Conservation (phyloP, 1,284 basidiomycete species). For the Rhizoctonia solani region DNA sequence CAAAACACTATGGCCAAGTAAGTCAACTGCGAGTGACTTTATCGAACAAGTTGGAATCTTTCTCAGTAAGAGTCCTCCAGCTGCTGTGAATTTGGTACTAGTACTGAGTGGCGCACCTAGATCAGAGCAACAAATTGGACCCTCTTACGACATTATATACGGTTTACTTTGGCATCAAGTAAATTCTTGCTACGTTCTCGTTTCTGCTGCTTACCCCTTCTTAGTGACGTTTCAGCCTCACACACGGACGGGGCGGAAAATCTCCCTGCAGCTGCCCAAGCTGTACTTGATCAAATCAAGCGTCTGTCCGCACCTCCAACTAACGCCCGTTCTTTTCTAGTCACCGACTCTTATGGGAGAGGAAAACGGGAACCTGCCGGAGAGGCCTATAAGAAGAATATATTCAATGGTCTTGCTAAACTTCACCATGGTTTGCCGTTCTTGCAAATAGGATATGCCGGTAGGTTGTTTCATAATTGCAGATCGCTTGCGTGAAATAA, state of each 20-base stretch:
- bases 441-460: slow-evolving; percentile 52
- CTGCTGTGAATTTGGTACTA: slow-evolving; percentile 34
- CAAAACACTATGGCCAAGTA: slow-evolving; percentile 46
- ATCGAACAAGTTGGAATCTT: slow-evolving; percentile 45
- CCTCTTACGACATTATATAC: slow-evolving; percentile 48
- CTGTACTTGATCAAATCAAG: slow-evolving; percentile 48
- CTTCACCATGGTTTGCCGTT: slow-evolving; percentile 40
- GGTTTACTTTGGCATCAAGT: slow-evolving; percentile 51
- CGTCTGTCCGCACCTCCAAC: slow-evolving; percentile 50
- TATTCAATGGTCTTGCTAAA: slow-evolving; percentile 48
- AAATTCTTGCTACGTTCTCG: slow-evolving; percentile 23
- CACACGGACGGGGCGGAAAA: slow-evolving; percentile 46
- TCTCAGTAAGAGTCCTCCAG: not conserved
- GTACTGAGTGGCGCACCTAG: slow-evolving; percentile 40
- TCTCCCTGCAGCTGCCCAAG: slow-evolving; percentile 46
- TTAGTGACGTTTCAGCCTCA: slow-evolving; percentile 45
- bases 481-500: not conserved
- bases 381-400: slow-evolving; percentile 50
- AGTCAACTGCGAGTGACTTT: slow-evolving; percentile 45
- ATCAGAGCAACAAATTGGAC: slow-evolving; percentile 45
- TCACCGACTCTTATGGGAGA: slow-evolving; percentile 55
- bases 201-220: not conserved
- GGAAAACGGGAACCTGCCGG: slow-evolving; percentile 49
- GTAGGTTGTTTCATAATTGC: not conserved
- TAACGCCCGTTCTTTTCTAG: slow-evolving; percentile 52